Evolutionary conservation across 495 filamentous ascomycete genomes (phyloP).

Genomic region (Hypoxylon perforatum): DNA sequence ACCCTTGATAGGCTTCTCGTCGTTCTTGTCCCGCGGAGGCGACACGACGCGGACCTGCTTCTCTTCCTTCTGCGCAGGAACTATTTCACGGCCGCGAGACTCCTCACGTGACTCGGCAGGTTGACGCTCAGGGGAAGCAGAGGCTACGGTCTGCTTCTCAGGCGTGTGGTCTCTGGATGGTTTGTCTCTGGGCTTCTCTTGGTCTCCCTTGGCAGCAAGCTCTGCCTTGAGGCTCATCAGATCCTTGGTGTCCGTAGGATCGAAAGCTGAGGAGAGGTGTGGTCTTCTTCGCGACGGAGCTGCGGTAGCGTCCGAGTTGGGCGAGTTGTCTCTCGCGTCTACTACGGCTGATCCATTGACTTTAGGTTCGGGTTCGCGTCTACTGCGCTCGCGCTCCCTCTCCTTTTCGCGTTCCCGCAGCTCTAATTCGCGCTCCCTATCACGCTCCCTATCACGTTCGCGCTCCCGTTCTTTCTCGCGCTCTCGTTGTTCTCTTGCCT

Average conservation of each 20-base stretch:
- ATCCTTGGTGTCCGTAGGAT: slow-evolving; percentile 61
- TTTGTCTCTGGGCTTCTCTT: slow-evolving; percentile 41
- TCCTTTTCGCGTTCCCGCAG: slow-evolving; percentile 23
- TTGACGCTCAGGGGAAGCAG: slow-evolving; percentile 35
- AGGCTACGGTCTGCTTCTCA: slow-evolving; percentile 35
- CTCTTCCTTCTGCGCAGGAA: slow-evolving; percentile 43
- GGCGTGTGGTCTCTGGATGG: slow-evolving; percentile 40
- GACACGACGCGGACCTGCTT: slow-evolving; percentile 65
- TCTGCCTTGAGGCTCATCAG: slow-evolving; percentile 61
- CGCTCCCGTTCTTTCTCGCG: slow-evolving; percentile 27
- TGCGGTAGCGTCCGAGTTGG: slow-evolving; percentile 30
- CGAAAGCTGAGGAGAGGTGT: slow-evolving; percentile 54
- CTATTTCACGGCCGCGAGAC: slow-evolving; percentile 53
- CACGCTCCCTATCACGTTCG: slow-evolving; percentile 24
- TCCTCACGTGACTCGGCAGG: slow-evolving; percentile 47
- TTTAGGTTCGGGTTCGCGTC: slow-evolving; percentile 43
- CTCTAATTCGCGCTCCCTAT: slow-evolving; percentile 24
- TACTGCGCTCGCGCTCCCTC: slow-evolving; percentile 32
- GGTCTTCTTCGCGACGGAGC: slow-evolving; percentile 45
- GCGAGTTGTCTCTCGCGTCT: slow-evolving; percentile 36
- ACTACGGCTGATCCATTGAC: slow-evolving; percentile 39
- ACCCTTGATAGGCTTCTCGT: slow-evolving; percentile 66
- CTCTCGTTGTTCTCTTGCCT: slow-evolving; percentile 31
- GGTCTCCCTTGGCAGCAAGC: slow-evolving; percentile 51
- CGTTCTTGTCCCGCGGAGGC: slow-evolving; percentile 61